Base-by-base conservation (phyloP, 345 rosid genomes). In the Firmiana major region DNA sequence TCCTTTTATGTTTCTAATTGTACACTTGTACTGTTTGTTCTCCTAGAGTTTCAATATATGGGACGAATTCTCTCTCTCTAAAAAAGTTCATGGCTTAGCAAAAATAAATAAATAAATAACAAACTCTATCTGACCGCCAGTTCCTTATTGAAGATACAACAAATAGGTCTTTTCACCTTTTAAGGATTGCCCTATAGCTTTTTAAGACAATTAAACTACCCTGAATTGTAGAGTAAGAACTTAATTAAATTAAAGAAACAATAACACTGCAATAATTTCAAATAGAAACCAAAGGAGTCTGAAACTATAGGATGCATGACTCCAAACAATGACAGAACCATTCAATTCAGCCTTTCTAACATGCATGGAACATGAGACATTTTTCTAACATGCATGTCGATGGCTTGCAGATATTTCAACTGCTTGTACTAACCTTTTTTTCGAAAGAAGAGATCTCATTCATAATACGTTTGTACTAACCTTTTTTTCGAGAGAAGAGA, bases 391-490 rank as follows among this genome's bases (percentile, higher is more conserved):
- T 63, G 43, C 11, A 63, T 17, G 8, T 36, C 1, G 7, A 62
- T 17, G 26, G 48, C 69, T 48, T 16, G 22, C 15, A 69, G 0
- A 12, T 3, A 22, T 58, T 26, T 11, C 63, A 24, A 59, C 24
- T 24, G 63, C 63, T 64, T 48, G 21, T 13, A 53, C 86, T 79
- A 45, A 90, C 94, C 91, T 87, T 89, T 34, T 57, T 83, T 63
- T 90, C 90, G 12, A 90, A 88, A 12, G 79, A 40, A 11, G 87
- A 59, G 40, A 89, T 90, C 79, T 89, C 92, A 21, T 71, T 83
- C 76, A 22, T 74, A 53, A 89, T 77, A 17, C 76, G 73, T 28
- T 90, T n/a, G n/a, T n/a, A n/a, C n/a, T n/a, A n/a, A n/a, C n/a
- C 91, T 87, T 89, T 34, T 57, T 83, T 63, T 90, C 90, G 12